A percentile compares a stretch with the other conserved stretches of the same genome.
phyloP scores from a whole-genome alignment of 2,329 filamentous ascomycete species.

The Cordyceps javanica region DNA sequence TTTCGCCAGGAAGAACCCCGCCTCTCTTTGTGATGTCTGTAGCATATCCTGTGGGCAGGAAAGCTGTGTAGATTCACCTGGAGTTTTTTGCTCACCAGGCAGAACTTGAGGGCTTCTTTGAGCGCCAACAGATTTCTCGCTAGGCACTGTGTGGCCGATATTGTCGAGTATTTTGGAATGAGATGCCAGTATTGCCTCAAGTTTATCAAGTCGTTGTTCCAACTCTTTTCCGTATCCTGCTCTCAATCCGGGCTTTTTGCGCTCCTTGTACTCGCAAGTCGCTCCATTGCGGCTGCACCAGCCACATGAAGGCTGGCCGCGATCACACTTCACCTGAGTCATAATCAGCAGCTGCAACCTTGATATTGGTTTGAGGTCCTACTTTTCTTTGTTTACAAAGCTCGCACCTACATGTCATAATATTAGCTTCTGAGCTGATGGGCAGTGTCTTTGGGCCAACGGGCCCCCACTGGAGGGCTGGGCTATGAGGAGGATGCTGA shows the following conservation, averaged over 20 bases:
- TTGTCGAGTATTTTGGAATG: constrained; percentile 62
- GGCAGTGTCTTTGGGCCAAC: background rate
- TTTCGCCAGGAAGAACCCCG: constrained; percentile 55
- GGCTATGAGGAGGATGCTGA: background rate
- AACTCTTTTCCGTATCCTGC: constrained; percentile 68
- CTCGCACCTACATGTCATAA: constrained; percentile 53
- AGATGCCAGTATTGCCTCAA: constrained; percentile 59
- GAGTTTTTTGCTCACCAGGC: constrained; percentile 51
- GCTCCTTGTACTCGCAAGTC: constrained; percentile 61
- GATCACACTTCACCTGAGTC: constrained; percentile 65
- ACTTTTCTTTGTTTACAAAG: constrained; percentile 78
- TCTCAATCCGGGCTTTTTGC: constrained; percentile 59
- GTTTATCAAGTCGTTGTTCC: constrained; percentile 63
- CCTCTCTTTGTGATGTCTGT: constrained; percentile 50
- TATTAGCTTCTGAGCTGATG: constrained; percentile 29
- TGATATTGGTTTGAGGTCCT: constrained; percentile 11
- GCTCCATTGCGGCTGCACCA: constrained; percentile 61
- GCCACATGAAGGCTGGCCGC: constrained; percentile 65
- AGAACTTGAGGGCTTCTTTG: constrained; percentile 40
- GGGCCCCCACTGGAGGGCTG: background rate
- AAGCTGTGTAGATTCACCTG: constrained; percentile 39
- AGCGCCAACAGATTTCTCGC: constrained; percentile 15
- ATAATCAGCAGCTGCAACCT: constrained; percentile 14
- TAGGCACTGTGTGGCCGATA: constrained; percentile 36
- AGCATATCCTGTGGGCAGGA: constrained; percentile 45